Evolutionary conservation across 257 asterid genomes (phyloP), one percentile per base, ranked within the genome.

Genomic region (Lavandula angustifolia): DNA sequence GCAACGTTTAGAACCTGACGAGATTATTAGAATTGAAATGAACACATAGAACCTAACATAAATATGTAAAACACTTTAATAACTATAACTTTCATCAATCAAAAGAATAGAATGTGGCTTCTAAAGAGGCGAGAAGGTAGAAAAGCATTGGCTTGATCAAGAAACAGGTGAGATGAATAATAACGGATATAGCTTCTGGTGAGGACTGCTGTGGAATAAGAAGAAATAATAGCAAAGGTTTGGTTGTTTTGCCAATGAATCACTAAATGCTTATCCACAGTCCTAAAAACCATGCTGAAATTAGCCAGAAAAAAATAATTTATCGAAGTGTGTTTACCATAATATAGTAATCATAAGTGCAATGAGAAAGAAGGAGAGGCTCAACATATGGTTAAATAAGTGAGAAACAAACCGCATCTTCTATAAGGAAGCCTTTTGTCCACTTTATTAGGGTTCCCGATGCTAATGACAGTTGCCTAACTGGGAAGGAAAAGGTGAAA

Each of bases 401-500:
- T 4, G 17, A 55, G 38, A 72, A 76, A 79, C 89, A 76, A 73
- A 91, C 99, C 86, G 77, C 63, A 47, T 81, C 97, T 76, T 89
- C 92, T 46, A 92, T 90, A 13, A 65, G 75, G 82, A 92, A 92
- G 62, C 97, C 96, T 77, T 92, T 92, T 1, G 99, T 85, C 99
- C 99, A 92, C 74, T 78, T 89, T 38, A 89, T 85, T 17, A 92
- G 86, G 50, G 86, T 85, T 54, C 99, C 99, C 0, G 95, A 90
- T 48, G 90, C 76, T 65, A 92, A 78, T 22, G 96, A 92, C 64
- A 76, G 71, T 74, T 92, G 99, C 77, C 70, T 76, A 58, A 87
- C 92, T 2, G 99, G 97, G 75, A 92, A 92, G 13, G 99, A 92
- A 73, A 92, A 90, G 65, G 99, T 92, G 82, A 92, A 90, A 62